These are phyloP conservation scores for Chrysochromulina parva DNA, from an alignment of 78 protist species.

Conservation along the genomic window DNA sequence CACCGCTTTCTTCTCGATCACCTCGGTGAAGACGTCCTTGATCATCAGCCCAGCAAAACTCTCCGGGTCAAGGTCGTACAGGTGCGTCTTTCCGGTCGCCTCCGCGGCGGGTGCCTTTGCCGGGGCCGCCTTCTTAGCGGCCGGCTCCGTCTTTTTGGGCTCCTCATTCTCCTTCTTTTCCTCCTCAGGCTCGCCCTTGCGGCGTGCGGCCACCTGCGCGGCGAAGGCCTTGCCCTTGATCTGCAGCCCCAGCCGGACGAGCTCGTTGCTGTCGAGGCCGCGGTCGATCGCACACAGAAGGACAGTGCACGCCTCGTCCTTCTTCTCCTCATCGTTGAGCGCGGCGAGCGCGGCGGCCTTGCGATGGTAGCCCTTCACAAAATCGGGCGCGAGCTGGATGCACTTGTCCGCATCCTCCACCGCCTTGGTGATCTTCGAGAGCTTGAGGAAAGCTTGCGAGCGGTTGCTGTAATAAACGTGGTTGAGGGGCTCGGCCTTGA, in stretches of 20 bases:
- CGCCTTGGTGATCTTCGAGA: neutral
- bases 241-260: neutral
- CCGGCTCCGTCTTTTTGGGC: neutral
- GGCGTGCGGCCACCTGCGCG: neutral
- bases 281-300: neutral
- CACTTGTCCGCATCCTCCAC: neutral
- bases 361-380: constrained; percentile 14
- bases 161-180: neutral
- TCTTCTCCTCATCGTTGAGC: neutral
- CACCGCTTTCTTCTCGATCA: neutral
- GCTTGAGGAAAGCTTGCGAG: constrained; percentile 25
- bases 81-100: neutral
- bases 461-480: neutral
- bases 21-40: neutral
- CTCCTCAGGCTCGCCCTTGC: neutral
- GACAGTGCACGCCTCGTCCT: neutral
- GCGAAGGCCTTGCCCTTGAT: neutral
- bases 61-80: neutral
- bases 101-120: neutral
- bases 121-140: neutral
- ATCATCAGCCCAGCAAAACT: neutral
- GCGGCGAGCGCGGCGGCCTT: neutral
- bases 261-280: neutral
- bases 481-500: constrained; percentile 15
- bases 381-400: neutral